Conservation (phyloP, 2,329 filamentous ascomycete species). For the Hymenoscyphus fructigenus region DNA sequence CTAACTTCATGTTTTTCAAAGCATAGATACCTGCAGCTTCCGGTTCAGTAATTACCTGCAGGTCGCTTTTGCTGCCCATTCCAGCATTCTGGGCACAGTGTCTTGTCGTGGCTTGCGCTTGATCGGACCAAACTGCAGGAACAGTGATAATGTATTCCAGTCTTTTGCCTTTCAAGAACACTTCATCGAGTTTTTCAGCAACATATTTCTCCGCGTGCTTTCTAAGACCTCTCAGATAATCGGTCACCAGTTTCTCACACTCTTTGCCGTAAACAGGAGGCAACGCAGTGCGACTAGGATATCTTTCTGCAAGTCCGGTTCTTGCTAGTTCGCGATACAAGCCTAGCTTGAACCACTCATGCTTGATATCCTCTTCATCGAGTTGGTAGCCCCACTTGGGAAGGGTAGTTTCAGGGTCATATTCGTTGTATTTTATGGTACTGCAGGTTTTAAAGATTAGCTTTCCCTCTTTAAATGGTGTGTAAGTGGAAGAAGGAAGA, state of each 20-base stretch:
- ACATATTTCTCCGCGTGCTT: conserved; percentile 10
- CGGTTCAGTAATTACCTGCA: conserved; percentile 17
- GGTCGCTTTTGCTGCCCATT: conserved; percentile 13
- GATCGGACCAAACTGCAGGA: conserved; percentile 18
- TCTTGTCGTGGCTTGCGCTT: conserved; percentile 11
- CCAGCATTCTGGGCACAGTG: conserved; percentile 12
- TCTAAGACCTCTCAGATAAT: conserved; percentile 8
- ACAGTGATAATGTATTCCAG: conserved; percentile 16
- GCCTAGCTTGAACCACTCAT: conserved; percentile 13
- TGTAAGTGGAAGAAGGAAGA: background rate
- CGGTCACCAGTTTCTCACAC: conserved; percentile 3
- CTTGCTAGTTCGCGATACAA: background rate
- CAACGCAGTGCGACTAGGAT: background rate
- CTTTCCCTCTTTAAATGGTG: no score
- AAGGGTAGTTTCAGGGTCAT: background rate
- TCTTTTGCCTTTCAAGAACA: background rate
- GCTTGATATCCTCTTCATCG: background rate
- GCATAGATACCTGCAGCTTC: conserved; percentile 20
- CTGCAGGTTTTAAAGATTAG: no score
- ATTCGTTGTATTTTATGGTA: background rate
- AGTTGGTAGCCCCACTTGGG: conserved; percentile 3
- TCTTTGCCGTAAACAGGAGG: background rate
- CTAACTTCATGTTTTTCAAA: conserved; percentile 15
- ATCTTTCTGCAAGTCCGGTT: background rate
- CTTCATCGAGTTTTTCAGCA: background rate